phyloP scores from a whole-genome alignment of 2,329 filamentous ascomycete genomes.

The Dothiorella sarmentorum region DNA sequence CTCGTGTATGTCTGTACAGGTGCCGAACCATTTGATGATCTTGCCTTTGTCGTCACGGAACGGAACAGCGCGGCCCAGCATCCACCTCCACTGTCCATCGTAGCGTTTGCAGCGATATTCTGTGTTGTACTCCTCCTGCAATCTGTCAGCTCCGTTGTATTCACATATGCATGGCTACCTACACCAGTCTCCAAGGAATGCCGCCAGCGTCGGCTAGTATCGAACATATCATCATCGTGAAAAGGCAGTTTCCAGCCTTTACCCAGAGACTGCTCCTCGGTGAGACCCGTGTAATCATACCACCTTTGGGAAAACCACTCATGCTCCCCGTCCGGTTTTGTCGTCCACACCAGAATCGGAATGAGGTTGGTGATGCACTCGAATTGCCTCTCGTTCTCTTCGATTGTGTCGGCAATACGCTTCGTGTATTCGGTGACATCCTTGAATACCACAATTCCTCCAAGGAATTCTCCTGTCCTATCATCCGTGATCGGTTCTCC shows the following conservation, averaged over 20 bases:
- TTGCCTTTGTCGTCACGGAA: constrained; percentile 63
- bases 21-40: constrained; percentile 78
- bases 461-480: constrained; percentile 66
- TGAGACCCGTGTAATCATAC: constrained; percentile 74
- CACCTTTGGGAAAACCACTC: constrained; percentile 77
- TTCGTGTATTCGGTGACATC: constrained; percentile 69
- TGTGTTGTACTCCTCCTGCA: constrained; percentile 57
- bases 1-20: constrained; percentile 76
- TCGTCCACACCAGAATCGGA: constrained; percentile 64
- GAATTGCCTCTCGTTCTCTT: constrained; percentile 70
- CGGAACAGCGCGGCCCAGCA: constrained; percentile 69
- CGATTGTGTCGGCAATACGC: constrained; percentile 65
- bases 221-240: constrained; percentile 65
- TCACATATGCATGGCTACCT: background rate
- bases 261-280: constrained; percentile 60
- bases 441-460: constrained; percentile 67
- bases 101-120: constrained; percentile 68
- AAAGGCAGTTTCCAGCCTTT: constrained; percentile 61
- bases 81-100: constrained; percentile 74
- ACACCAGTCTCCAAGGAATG: constrained; percentile 61
- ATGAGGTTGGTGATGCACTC: constrained; percentile 68
- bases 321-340: constrained; percentile 60
- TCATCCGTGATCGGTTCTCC: constrained; percentile 68
- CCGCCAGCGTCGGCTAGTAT: constrained; percentile 56
- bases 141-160: background rate